Evolutionary conservation across 1,284 basidiomycete genomes (phyloP).

Genomic region (Marasmius fiardii): DNA sequence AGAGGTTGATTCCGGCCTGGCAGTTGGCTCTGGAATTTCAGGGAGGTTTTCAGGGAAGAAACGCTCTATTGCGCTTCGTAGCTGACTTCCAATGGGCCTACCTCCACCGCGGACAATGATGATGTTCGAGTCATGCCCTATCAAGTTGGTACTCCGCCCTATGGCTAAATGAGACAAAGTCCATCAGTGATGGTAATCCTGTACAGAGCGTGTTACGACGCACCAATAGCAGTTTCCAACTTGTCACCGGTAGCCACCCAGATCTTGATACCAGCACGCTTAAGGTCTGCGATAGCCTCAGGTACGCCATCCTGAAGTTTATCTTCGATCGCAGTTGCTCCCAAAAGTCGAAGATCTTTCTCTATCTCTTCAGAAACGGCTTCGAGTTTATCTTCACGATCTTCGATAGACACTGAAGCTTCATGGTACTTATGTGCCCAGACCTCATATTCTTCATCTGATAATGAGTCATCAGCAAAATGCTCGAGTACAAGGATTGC

Average conservation of each 20-base stretch:
- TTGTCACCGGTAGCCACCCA: slow-evolving; percentile 99
- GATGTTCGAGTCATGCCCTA: slow-evolving; percentile 87
- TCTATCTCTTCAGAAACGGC: slow-evolving; percentile 82
- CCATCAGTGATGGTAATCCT: no score
- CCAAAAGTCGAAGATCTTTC: slow-evolving; percentile 75
- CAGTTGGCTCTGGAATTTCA: slow-evolving; percentile 5
- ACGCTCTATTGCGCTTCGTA: slow-evolving; percentile 76
- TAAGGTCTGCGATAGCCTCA: slow-evolving; percentile 93
- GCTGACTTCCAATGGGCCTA: slow-evolving; percentile 80
- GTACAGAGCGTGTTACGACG: no score
- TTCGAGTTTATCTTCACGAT: slow-evolving; percentile 82
- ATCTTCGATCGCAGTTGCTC: slow-evolving; percentile 98
- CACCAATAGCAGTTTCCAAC: slow-evolving; percentile 93
- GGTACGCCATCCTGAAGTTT: slow-evolving; percentile 97
- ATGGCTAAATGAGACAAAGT: no score
- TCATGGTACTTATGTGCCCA: slow-evolving; percentile 85
- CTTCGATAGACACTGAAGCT: slow-evolving; percentile 76
- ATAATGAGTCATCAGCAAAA: no score
- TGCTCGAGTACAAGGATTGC: slow-evolving; percentile 22
- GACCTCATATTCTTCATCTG: slow-evolving; percentile 73
- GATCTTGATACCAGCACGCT: slow-evolving; percentile 95
- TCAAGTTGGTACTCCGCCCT: slow-evolving; percentile 94
- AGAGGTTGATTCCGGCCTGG: slow-evolving; percentile 21
- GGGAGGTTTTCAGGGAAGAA: slow-evolving; percentile 79
- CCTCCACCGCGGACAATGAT: slow-evolving; percentile 86